phyloP scores from a whole-genome alignment of 306 rosid species.

The Hylodesmum podocarpum region DNA sequence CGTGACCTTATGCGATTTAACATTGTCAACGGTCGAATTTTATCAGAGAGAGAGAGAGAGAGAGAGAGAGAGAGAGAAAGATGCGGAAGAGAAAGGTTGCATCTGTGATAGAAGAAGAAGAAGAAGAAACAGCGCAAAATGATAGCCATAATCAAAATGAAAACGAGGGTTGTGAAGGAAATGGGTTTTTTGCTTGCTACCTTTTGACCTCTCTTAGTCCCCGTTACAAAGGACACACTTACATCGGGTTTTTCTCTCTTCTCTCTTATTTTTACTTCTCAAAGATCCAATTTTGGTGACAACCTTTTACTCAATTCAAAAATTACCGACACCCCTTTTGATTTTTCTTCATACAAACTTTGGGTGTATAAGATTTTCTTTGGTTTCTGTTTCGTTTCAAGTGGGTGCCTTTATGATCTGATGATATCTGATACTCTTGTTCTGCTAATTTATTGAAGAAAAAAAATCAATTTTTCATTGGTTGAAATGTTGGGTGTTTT shows the following conservation, averaged over 20 bases:
- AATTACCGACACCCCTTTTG: background rate
- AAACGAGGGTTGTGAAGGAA: constrained; percentile 10
- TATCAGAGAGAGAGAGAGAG: background rate
- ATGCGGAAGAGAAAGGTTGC: constrained; percentile 49
- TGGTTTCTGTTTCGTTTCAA: background rate
- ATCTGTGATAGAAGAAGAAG: background rate
- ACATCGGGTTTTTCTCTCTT: constrained; percentile 62
- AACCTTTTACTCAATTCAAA: background rate
- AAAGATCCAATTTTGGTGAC: constrained; percentile 12
- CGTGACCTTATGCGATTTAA: background rate
- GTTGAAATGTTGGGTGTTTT: background rate
- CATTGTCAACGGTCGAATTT: constrained; percentile 78
- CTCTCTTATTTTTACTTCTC: constrained; percentile 6
- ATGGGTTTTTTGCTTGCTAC: constrained; percentile 83
- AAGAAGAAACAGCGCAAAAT: background rate
- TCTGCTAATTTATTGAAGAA: background rate
- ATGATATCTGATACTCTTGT: background rate
- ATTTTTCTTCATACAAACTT: background rate
- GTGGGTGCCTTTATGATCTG: background rate
- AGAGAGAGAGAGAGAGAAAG: background rate
- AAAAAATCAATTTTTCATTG: background rate
- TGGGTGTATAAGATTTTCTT: constrained; percentile 4
- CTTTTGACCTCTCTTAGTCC: constrained; percentile 78
- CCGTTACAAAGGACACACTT: constrained; percentile 86
- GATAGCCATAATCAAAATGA: constrained; percentile 26